These are phyloP conservation scores for Chlorella sp. DNA, from an alignment of 139 green algal species.

Conservation along the genomic window DNA sequence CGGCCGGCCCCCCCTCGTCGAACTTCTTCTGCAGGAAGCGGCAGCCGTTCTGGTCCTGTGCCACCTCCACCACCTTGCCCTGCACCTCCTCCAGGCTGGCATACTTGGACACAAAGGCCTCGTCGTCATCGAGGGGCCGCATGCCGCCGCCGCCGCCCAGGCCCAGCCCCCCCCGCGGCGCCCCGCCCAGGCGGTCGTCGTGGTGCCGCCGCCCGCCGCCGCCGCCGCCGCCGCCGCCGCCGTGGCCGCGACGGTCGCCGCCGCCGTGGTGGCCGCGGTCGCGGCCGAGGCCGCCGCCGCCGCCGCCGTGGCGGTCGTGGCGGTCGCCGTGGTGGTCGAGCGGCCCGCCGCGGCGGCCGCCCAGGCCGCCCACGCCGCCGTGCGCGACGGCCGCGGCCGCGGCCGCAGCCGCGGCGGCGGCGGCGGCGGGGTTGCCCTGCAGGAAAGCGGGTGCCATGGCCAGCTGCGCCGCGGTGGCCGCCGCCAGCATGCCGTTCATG, in stretches of 20 bases:
- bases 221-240: constrained; percentile 13
- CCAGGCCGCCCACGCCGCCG: background rate
- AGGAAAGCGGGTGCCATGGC: constrained; percentile 47
- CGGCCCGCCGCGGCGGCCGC: constrained; percentile 16
- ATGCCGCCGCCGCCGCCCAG: constrained; percentile 8
- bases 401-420: constrained; percentile 58
- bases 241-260: constrained; percentile 3
- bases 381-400: constrained; percentile 51
- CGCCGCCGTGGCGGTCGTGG: background rate
- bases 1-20: constrained; percentile 88
- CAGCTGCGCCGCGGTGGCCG: constrained; percentile 62
- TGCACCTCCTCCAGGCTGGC: constrained; percentile 64
- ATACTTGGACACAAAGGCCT: constrained; percentile 50
- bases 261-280: constrained; percentile 12
- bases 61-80: constrained; percentile 80
- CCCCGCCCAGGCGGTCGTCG: constrained; percentile 15
- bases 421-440: constrained; percentile 44
- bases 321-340: constrained; percentile 13
- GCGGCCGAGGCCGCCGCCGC: constrained; percentile 14
- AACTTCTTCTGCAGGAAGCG: constrained; percentile 98
- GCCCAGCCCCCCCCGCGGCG: background rate
- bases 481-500: constrained; percentile 51
- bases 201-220: constrained; percentile 1
- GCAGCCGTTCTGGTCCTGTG: constrained; percentile 98
- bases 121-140: constrained; percentile 20